Evolutionary conservation across 345 rosid genomes (phyloP), one percentile per base, ranked within the genome.

Genomic region (Cardiospermum halicacabum): DNA sequence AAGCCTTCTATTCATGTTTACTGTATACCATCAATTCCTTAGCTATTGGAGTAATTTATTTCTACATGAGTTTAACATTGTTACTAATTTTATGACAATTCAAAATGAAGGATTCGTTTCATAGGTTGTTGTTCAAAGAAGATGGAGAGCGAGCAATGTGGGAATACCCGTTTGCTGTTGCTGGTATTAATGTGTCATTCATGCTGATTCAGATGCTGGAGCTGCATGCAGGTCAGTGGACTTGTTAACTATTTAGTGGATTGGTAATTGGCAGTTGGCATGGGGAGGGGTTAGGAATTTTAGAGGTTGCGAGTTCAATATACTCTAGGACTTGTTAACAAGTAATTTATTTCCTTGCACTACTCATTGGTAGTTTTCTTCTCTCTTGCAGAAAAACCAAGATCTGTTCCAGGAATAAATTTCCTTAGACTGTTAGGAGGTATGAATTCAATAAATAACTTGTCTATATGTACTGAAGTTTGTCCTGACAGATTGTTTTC

Each of bases 111-210:
- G 97, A 64, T 79, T 89, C 97, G 79, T 94, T 89, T 73, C 93
- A 77, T 82, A 89, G 93, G 86, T 84, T 94, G 73, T 83, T 94
- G 77, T 76, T 87, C 62, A 94, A 94, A 85, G 83, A 85, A 85
- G 87, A 78, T 50, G 99, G 97, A 19, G 65, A 74, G 25, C 70
- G 99, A 66, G 96, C 99, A 50, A 70, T 86, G 56, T 91, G 99
- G 99, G 97, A 94, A 74, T 94, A 94, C 67, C 97, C 97, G 24
- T 94, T 94, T 71, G 99, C 99, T 16, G 99, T 85, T 73, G 99
- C 99, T 55, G 99, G 99, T 72, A 87, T 94, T 69, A 94, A 94
- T 69, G 81, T 94, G 55, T 80, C 99, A 22, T 91, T 82, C 73
- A 89, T 94, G 99, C 73, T 91, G 71, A 91, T 87, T 72, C 97